Conservation (phyloP, 2,329 filamentous ascomycete genomes). For the Neocatenulostroma microsporum region DNA sequence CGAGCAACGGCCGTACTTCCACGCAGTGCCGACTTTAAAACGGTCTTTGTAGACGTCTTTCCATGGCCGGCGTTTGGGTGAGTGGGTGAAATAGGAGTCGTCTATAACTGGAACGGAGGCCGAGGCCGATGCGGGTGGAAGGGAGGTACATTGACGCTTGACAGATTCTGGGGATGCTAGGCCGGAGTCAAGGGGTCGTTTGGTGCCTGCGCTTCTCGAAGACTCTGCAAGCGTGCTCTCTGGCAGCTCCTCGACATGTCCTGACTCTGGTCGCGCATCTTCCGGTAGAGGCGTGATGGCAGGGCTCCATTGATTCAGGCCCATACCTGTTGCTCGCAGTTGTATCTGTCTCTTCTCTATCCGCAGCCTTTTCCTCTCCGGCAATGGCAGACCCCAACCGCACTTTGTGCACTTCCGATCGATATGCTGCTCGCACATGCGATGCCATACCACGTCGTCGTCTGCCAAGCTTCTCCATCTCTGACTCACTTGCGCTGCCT, state of each 20-base stretch:
- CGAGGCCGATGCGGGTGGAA: slow-evolving; percentile 13
- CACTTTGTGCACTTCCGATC: slow-evolving; percentile 91
- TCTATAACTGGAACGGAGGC: slow-evolving; percentile 10
- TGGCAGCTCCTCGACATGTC: not conserved
- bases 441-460: slow-evolving; percentile 95
- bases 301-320: slow-evolving; percentile 47
- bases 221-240: not conserved
- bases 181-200: slow-evolving; percentile 15
- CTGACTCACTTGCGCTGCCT: slow-evolving; percentile 86
- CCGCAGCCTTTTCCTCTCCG: slow-evolving; percentile 80
- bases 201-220: slow-evolving; percentile 10
- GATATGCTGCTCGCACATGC: slow-evolving; percentile 97
- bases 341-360: slow-evolving; percentile 83
- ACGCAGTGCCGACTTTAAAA: slow-evolving; percentile 93
- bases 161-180: slow-evolving; percentile 17
- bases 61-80: slow-evolving; percentile 63
- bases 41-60: slow-evolving; percentile 95
- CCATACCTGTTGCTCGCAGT: slow-evolving; percentile 55
- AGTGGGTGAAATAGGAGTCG: slow-evolving; percentile 45
- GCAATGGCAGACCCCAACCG: slow-evolving; percentile 83
- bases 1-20: slow-evolving; percentile 88
- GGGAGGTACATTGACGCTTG: slow-evolving; percentile 21
- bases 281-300: slow-evolving; percentile 44
- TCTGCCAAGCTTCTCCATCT: slow-evolving; percentile 87
- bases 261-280: slow-evolving; percentile 4